Conservation (phyloP, 2,329 filamentous ascomycete species). For the Pyricularia pennisetigena region DNA sequence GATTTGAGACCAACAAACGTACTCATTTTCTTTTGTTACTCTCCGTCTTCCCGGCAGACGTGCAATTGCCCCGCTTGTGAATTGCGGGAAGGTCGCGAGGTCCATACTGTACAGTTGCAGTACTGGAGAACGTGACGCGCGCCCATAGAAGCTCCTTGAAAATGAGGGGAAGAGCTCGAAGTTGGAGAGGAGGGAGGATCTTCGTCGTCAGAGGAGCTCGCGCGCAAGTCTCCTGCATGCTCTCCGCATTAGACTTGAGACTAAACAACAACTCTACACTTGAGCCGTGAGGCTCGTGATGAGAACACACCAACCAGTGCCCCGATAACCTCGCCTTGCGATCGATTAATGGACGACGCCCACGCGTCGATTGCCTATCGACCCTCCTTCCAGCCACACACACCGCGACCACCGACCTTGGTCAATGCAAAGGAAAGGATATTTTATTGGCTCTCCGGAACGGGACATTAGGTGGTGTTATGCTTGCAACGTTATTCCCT, state of each 20-base stretch:
- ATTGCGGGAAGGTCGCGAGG: neutral
- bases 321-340: neutral
- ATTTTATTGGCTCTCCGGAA: neutral
- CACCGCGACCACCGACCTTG: neutral
- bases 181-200: conserved; percentile 1
- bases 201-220: neutral
- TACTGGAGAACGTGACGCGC: neutral
- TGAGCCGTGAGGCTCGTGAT: neutral
- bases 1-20: neutral
- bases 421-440: neutral
- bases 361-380: neutral
- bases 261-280: neutral
- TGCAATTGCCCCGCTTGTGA: neutral
- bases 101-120: neutral
- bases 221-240: neutral
- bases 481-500: neutral
- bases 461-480: neutral
- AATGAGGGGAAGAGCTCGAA: neutral
- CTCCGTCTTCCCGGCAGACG: neutral
- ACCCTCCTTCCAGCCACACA: neutral
- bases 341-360: neutral
- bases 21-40: neutral
- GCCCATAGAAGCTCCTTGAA: neutral
- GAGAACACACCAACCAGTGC: neutral
- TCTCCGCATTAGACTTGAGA: neutral